Percentiles rank a stretch among this genome's conserved stretches.
phyloP scores from a whole-genome alignment of 306 rosid genomes.

The Citrullus colocynthis region DNA sequence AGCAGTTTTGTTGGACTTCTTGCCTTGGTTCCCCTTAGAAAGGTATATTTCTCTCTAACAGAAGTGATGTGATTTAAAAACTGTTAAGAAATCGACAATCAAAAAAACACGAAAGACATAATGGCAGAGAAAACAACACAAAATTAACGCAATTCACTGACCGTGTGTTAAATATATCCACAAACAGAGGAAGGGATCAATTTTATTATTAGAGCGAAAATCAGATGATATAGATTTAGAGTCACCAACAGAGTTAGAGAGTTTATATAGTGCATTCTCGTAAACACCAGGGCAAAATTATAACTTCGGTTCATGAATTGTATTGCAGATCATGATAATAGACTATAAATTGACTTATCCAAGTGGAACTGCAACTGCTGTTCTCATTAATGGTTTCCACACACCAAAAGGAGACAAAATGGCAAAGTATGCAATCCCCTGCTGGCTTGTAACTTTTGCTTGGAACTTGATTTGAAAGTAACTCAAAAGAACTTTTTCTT shows the following conservation, averaged over 20 bases:
- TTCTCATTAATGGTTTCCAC: slow-evolving; percentile 93
- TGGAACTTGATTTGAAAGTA: slow-evolving; percentile 8
- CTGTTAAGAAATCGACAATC: no score
- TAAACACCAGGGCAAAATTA: no score
- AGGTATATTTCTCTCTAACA: slow-evolving; percentile 29
- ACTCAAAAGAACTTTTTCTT: slow-evolving; percentile 15
- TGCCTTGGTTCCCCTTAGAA: slow-evolving; percentile 93
- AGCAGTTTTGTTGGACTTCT: slow-evolving; percentile 85
- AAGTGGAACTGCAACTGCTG: slow-evolving; percentile 99
- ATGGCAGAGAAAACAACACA: no score
- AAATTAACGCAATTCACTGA: no score
- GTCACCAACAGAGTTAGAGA: no score
- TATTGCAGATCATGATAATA: slow-evolving; percentile 79
- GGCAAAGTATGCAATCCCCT: slow-evolving; percentile 53
- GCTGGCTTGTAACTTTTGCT: no score
- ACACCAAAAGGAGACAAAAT: slow-evolving; percentile 75
- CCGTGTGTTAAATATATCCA: no score
- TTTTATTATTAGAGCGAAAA: no score
- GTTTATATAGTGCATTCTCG: no score
- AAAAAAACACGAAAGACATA: no score
- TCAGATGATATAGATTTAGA: no score
- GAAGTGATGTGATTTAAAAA: not conserved
- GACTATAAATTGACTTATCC: slow-evolving; percentile 87
- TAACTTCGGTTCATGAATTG: not conserved
- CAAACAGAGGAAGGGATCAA: no score